Conservation (phyloP, 441 rosid species). For the Theobroma grandiflorum region DNA sequence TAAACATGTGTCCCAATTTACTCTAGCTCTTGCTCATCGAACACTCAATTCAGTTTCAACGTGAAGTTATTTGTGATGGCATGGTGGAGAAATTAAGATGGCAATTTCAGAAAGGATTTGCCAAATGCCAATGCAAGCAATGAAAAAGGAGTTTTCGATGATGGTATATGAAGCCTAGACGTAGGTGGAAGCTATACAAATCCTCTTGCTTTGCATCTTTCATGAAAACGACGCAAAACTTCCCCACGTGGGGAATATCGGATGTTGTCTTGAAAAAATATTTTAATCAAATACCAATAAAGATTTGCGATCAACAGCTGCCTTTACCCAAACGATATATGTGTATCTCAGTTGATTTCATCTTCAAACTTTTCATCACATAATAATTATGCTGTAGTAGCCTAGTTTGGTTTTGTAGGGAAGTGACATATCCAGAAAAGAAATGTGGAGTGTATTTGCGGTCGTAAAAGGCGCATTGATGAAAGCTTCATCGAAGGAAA, state of each 20-base stretch:
- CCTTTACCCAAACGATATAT: constrained; percentile 8
- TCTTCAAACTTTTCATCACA: not conserved
- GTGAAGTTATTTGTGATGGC: too few species aligned
- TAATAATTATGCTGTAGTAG: not conserved
- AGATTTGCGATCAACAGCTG: constrained; percentile 8
- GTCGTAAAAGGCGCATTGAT: not conserved
- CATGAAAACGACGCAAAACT: not conserved
- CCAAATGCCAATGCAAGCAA: too few species aligned
- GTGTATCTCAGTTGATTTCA: not conserved
- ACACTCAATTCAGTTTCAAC: too few species aligned
- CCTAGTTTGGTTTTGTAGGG: not conserved
- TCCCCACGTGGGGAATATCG: not conserved
- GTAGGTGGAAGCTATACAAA: not conserved
- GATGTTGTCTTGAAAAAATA: not conserved
- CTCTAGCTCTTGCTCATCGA: too few species aligned
- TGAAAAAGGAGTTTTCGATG: too few species aligned
- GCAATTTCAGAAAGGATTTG: too few species aligned
- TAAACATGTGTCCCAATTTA: too few species aligned
- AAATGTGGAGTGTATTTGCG: not conserved
- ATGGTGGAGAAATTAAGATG: too few species aligned
- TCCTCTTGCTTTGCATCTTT: not conserved
- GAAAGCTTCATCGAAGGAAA: not conserved
- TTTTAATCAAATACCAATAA: not conserved
- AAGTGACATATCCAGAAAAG: not conserved
- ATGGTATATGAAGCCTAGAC: too few species aligned